Evolutionary conservation across 2,329 filamentous ascomycete species (phyloP), one percentile per base, ranked within the genome.

Genomic region (Rutstroemia sp.): DNA sequence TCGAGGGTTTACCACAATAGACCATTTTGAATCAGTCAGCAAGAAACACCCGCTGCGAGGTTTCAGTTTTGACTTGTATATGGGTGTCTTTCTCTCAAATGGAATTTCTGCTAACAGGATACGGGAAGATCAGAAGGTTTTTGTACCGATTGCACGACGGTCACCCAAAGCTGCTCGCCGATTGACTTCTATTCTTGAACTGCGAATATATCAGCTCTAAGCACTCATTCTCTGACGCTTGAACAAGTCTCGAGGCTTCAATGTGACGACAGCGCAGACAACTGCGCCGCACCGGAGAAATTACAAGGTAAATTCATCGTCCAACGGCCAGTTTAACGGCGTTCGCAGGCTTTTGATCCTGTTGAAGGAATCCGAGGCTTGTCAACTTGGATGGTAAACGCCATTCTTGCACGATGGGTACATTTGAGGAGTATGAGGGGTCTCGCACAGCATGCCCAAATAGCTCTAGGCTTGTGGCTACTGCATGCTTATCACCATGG

Each of bases 1-100:
- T 50, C 10, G 49, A 53, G n/a, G 56, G 56, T 34, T 58, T 58
- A 21, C 56, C 46, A 18, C 58, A 59, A 51, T 52, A 56, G 6
- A 59, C 51, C 55, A 59, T 58, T 25, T 49, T 44, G 8, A 5
- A 34, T 34, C 5, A 12, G 30, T 34, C 9, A 1, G 12, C 30
- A 34, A 12, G 8, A 34, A 34, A 34, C 12, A 34, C 12, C 9
- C 9, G 10, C 30, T 14, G 30, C 4, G 4, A 12, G 10, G 30
- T 34, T 12, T 4, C 30, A 34, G 30, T 4, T 4, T 34, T 34
- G 9, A 9, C 10, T 34, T 34, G 30, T 34, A 34, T 34, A 12
- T 4, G 30, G 10, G 9, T 34, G 30, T 14, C 30, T 34, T 34
- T 34, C 30, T 34, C 30, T 12, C 9, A 34, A 12, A 34, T 34